Conservation (phyloP, 495 filamentous ascomycete species). For the Penicillium psychrofluorescens region DNA sequence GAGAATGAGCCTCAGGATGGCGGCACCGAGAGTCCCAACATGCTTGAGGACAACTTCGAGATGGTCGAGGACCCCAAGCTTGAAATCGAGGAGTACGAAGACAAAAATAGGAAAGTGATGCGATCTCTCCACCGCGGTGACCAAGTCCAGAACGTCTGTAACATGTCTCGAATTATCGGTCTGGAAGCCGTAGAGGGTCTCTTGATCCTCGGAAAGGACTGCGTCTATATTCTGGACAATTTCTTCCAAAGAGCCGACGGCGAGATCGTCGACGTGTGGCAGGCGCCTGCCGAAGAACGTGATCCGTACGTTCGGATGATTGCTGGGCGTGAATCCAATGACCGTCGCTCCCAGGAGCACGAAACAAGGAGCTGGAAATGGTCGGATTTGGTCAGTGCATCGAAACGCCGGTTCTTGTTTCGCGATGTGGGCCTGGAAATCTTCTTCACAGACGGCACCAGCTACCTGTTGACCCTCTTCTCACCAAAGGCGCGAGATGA, state of each 20-base stretch:
- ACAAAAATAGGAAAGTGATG: constrained; percentile 97
- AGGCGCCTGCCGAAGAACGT: constrained; percentile 85
- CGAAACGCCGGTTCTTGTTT: constrained; percentile 90
- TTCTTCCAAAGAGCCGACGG: constrained; percentile 92
- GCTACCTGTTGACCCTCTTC: constrained; percentile 82
- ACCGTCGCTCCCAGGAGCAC: constrained; percentile 57
- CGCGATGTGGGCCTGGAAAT: constrained; percentile 92
- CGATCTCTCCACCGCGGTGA: constrained; percentile 86
- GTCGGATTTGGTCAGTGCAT: constrained; percentile 92
- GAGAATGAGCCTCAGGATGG: constrained; percentile 22
- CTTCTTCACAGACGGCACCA: constrained; percentile 94
- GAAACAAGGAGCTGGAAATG: constrained; percentile 88
- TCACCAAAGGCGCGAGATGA: constrained; percentile 67
- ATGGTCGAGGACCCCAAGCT: constrained; percentile 84
- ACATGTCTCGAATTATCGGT: constrained; percentile 88
- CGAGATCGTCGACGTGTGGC: constrained; percentile 92
- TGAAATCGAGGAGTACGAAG: constrained; percentile 80
- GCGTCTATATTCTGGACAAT: constrained; percentile 88
- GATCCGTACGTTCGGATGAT: constrained; percentile 95
- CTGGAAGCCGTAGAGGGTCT: constrained; percentile 89
- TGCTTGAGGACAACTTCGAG: constrained; percentile 83
- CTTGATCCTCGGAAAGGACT: constrained; percentile 85
- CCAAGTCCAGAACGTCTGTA: constrained; percentile 88
- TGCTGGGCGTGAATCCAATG: constrained; percentile 63
- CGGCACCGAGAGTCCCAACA: constrained; percentile 35